Conservation (phyloP, 257 asterid species). For the Hygrophila difformis region DNA sequence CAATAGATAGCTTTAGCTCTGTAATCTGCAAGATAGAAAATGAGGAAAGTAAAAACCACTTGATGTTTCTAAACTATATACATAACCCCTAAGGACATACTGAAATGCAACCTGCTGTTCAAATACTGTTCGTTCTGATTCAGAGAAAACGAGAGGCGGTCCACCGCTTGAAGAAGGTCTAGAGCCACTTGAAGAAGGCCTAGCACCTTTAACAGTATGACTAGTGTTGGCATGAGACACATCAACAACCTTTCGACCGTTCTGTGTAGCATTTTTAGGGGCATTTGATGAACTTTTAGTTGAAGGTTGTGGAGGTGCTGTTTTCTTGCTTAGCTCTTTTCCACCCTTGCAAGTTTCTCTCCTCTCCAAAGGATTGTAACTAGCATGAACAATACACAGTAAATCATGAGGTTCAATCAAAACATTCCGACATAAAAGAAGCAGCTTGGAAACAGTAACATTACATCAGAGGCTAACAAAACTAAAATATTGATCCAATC, state of each 20-base stretch:
- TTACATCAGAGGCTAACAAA: background rate
- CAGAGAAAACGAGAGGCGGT: conserved; percentile 32
- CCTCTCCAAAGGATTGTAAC: conserved; percentile 87
- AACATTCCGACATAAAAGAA: conserved; percentile 7
- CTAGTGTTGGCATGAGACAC: conserved; percentile 25
- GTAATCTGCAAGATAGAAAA: conserved; percentile 47
- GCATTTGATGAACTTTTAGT: conserved; percentile 42
- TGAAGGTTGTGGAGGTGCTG: conserved; percentile 48
- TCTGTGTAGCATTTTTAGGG: conserved; percentile 44
- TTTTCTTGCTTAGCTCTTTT: conserved; percentile 67
- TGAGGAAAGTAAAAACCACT: conserved; percentile 10
- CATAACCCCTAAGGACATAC: background rate
- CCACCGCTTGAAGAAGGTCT: conserved; percentile 64
- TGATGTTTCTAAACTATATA: conserved; percentile 3
- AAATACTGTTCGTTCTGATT: conserved; percentile 46
- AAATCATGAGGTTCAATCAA: background rate
- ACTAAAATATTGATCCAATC: background rate
- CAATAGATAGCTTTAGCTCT: conserved; percentile 72
- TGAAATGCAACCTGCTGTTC: conserved; percentile 54
- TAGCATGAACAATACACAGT: conserved; percentile 13
- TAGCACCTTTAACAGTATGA: conserved; percentile 44
- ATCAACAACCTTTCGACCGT: conserved; percentile 44
- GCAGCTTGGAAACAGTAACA: no score
- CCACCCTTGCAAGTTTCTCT: conserved; percentile 86
- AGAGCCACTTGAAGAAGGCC: conserved; percentile 56